These are phyloP conservation scores for Cicer bijugum DNA, from an alignment of 306 rosid species.

Conservation along the genomic window DNA sequence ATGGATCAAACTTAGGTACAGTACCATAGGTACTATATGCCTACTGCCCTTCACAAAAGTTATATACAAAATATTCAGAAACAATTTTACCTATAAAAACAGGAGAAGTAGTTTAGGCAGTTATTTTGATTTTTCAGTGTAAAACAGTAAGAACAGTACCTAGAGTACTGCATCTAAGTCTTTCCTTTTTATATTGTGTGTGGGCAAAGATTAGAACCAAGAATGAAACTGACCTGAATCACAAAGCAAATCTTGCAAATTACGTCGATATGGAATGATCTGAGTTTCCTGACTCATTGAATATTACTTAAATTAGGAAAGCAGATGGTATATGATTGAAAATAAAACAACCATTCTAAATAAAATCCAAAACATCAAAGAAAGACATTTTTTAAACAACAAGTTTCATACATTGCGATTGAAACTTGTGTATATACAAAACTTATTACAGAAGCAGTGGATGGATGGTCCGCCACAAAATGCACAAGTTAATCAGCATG, in stretches of 20 bases:
- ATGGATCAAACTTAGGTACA: no score
- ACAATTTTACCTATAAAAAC: no score
- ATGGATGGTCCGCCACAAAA: slow-evolving; percentile 23
- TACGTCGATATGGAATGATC: slow-evolving; percentile 80
- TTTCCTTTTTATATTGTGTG: not conserved
- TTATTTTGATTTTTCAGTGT: no score
- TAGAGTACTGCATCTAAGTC: no score
- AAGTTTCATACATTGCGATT: not conserved
- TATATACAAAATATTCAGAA: no score
- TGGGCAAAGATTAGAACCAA: slow-evolving; percentile 29
- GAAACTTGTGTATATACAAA: slow-evolving; percentile 20
- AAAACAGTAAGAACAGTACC: no score
- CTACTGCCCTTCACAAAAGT: no score
- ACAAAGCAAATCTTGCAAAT: slow-evolving; percentile 91
- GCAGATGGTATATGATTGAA: slow-evolving; percentile 3
- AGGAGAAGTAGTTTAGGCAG: no score
- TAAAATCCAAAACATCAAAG: slow-evolving; percentile 34
- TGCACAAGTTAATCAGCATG: slow-evolving; percentile 26
- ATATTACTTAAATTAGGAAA: slow-evolving; percentile 42
- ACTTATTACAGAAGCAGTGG: slow-evolving; percentile 15
- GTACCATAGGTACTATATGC: no score
- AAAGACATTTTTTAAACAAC: slow-evolving; percentile 31
- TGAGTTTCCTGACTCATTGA: slow-evolving; percentile 84
- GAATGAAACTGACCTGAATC: slow-evolving; percentile 77
- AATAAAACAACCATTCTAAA: slow-evolving; percentile 25